A percentile compares a stretch with the other conserved stretches of the same genome.
These are phyloP conservation scores for Tubosaeta sp. DNA, from an alignment of 768 basidiomycete genomes.

Conservation along the genomic window DNA sequence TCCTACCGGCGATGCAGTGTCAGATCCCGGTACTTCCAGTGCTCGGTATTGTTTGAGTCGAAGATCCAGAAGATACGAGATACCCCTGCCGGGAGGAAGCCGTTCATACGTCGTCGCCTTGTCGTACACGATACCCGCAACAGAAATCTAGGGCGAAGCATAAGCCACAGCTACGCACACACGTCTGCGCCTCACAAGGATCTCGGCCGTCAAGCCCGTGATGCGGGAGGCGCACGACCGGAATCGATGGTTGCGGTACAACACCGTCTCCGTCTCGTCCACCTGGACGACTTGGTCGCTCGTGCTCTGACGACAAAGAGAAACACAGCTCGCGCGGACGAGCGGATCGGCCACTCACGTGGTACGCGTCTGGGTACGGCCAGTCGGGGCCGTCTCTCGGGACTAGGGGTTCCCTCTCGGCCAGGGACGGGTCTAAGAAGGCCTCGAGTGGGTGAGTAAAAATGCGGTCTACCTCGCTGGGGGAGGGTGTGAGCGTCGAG, in stretches of 20 bases:
- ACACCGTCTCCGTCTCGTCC: constrained; percentile 43
- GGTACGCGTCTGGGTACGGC: constrained; percentile 68
- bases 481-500: constrained; percentile 46
- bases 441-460: constrained; percentile 79
- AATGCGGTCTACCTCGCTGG: constrained; percentile 71
- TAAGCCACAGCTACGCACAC: background rate
- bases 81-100: constrained; percentile 51
- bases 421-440: constrained; percentile 54
- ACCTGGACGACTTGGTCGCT: constrained; percentile 43
- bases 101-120: constrained; percentile 47
- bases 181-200: constrained; percentile 51
- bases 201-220: constrained; percentile 80
- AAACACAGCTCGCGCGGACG: background rate
- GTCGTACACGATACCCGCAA: constrained; percentile 62
- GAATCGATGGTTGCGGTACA: constrained; percentile 83
- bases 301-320: constrained; percentile 40
- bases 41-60: constrained; percentile 22
- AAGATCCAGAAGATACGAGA: constrained; percentile 25
- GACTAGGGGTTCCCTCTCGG: constrained; percentile 45
- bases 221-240: constrained; percentile 73
- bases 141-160: constrained; percentile 27
- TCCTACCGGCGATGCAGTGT: background rate
- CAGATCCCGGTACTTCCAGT: constrained; percentile 3
- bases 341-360: constrained; percentile 46
- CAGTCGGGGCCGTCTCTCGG: constrained; percentile 64